These are phyloP conservation scores for Diddensiella santjacobensis DNA, from an alignment of 805 yeast species.

Conservation along the genomic window DNA sequence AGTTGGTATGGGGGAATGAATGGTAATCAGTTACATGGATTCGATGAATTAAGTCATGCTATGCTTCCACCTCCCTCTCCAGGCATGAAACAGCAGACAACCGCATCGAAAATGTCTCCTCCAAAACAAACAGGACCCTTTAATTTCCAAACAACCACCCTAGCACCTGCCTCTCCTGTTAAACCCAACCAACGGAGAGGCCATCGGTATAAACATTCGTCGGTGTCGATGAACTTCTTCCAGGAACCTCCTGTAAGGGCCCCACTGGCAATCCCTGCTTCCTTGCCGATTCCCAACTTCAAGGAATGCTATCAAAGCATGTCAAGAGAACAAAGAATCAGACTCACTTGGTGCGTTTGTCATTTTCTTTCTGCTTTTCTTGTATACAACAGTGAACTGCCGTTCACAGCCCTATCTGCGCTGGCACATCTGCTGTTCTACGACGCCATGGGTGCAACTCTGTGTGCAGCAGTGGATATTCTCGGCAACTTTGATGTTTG, in stretches of 20 bases:
- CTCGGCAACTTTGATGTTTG: conserved; percentile 92
- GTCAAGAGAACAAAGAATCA: conserved; percentile 52
- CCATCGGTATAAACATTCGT: conserved; percentile 91
- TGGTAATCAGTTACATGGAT: background rate
- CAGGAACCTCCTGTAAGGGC: conserved; percentile 83
- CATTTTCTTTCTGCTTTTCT: conserved; percentile 55
- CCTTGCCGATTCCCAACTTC: conserved; percentile 67
- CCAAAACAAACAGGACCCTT: conserved; percentile 43
- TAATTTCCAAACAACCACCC: conserved; percentile 57
- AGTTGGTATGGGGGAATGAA: conserved; percentile 2
- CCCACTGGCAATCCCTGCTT: conserved; percentile 57
- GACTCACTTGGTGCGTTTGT: conserved; percentile 53
- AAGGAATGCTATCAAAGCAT: conserved; percentile 62
- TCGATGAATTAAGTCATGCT: background rate
- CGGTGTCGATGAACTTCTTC: conserved; percentile 92
- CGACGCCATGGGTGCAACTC: conserved; percentile 74
- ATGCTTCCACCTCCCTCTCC: conserved; percentile 14
- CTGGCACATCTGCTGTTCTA: conserved; percentile 84
- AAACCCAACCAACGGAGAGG: conserved; percentile 62
- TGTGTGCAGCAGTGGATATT: conserved; percentile 67
- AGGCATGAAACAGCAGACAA: background rate
- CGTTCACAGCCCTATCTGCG: conserved; percentile 62
- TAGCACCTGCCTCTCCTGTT: conserved; percentile 28
- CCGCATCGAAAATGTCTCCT: conserved; percentile 3
- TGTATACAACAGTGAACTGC: conserved; percentile 59